Base-by-base conservation (phyloP, 495 filamentous ascomycete species). In the Letharia lupina region DNA sequence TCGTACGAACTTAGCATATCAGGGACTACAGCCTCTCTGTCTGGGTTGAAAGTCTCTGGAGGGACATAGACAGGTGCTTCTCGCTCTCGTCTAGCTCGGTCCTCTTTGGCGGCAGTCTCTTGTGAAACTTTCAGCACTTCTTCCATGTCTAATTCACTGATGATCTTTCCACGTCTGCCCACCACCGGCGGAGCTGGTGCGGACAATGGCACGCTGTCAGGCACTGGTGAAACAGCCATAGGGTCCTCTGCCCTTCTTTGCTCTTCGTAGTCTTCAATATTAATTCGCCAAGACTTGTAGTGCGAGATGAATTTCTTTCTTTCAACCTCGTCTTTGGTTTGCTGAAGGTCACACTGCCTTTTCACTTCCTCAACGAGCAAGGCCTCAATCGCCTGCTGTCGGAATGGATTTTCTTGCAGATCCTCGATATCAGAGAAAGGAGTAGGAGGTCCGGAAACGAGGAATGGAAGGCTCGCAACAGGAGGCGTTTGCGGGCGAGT, bases 11-110 rank as follows among this genome's bases (percentile, higher is more conserved):
- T 82, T 33, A 89, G 82, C 86, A 96, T 92, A 58, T 87, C 80
- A 1, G 93, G 93, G 54, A 98, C 86, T 4, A 83, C 79, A 0
- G 94, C 94, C 76, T 98, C 94, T 70, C 91, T 91, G 2, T 87
- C 87, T 52, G 85, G 85, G 68, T 93, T 70, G 62, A 61, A 59
- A 20, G 71, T 67, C 18, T 66, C 90, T 54, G 89, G 83, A 54
- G 65, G 44, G 18, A 67, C 41, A 56, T 86, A 86, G 42, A 89
- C 87, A 66, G 87, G 87, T 42, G 86, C 82, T 67, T 86, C 86
- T 20, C 84, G 83, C 39, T 87, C 81, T 64, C 88, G 85, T 60
- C 85, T 82, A 65, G 90, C 89, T 56, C 87, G 77, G 70, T 86
- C 87, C 71, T 92, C 86, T 69, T 86, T 86, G n/a, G 85, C 88